These are phyloP conservation scores for Blepharisma stoltei DNA, from an alignment of 73 alveolate species.

Conservation along the genomic window DNA sequence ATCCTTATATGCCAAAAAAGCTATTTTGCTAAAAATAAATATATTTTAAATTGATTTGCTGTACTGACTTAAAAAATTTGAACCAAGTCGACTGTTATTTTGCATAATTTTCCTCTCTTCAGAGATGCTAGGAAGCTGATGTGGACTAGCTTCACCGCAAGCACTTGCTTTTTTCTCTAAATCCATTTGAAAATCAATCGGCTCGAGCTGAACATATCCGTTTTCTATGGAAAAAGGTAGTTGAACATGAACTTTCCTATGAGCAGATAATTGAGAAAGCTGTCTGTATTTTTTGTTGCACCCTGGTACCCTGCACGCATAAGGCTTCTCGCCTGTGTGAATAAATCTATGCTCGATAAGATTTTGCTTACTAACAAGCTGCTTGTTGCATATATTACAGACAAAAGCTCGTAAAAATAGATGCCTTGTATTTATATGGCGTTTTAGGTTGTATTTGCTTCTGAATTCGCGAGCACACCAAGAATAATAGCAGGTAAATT, in stretches of 20 bases:
- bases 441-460: conserved; percentile 12
- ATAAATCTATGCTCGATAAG: neutral
- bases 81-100: too few species aligned
- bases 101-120: too few species aligned
- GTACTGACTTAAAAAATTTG: too few species aligned
- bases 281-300: conserved; percentile 19
- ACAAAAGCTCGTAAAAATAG: neutral
- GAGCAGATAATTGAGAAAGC: neutral
- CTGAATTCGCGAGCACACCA: neutral
- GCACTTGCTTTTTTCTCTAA: too few species aligned
- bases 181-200: too few species aligned
- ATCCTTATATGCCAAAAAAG: too few species aligned
- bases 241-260: neutral
- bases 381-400: conserved; percentile 3
- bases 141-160: too few species aligned
- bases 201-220: too few species aligned
- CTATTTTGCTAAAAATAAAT: too few species aligned
- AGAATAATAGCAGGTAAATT: neutral
- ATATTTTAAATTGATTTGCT: too few species aligned
- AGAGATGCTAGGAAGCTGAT: too few species aligned
- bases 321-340: conserved; percentile 16
- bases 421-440: conserved; percentile 20
- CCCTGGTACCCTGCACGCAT: neutral
- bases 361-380: neutral
- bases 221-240: too few species aligned